Conservation (phyloP, 805 yeast genomes). For the Teunomyces atbi region DNA sequence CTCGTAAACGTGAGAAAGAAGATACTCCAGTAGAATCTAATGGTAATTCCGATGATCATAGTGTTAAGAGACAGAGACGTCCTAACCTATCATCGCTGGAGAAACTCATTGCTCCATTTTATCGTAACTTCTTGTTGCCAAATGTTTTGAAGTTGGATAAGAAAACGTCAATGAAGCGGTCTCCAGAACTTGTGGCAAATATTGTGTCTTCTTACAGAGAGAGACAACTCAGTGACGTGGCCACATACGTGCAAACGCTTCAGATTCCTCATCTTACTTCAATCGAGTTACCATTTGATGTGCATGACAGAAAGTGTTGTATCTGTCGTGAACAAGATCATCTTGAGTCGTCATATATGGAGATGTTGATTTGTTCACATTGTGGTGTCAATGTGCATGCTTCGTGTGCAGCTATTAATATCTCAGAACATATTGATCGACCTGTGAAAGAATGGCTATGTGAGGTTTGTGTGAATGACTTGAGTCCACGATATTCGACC, state of each 20-base stretch:
- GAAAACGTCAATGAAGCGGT: conserved; percentile 15
- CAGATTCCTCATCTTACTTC: conserved; percentile 15
- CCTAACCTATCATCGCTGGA: conserved; percentile 6
- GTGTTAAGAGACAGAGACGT: conserved; percentile 9
- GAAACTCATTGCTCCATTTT: conserved; percentile 20
- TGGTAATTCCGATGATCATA: conserved; percentile 1
- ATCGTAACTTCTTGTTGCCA: conserved; percentile 19
- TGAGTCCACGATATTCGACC: conserved; percentile 57
- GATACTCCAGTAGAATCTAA: not conserved
- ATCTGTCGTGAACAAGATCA: conserved; percentile 50
- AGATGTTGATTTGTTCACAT: conserved; percentile 52
- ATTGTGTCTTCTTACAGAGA: conserved; percentile 17
- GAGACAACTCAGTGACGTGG: conserved; percentile 29
- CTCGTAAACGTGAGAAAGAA: conserved; percentile 6
- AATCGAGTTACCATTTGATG: conserved; percentile 17
- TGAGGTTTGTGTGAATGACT: conserved; percentile 72
- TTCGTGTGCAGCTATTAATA: conserved; percentile 58
- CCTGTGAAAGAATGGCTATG: conserved; percentile 65
- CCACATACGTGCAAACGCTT: conserved; percentile 16
- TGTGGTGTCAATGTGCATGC: conserved; percentile 75
- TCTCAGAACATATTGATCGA: conserved; percentile 15
- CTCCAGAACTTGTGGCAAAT: conserved; percentile 12
- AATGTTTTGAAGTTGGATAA: conserved; percentile 17
- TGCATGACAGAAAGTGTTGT: conserved; percentile 46
- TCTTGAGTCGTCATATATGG: conserved; percentile 20